Evolutionary conservation across 2,329 filamentous ascomycete species (phyloP).

Genomic region (Myotisia sp.): DNA sequence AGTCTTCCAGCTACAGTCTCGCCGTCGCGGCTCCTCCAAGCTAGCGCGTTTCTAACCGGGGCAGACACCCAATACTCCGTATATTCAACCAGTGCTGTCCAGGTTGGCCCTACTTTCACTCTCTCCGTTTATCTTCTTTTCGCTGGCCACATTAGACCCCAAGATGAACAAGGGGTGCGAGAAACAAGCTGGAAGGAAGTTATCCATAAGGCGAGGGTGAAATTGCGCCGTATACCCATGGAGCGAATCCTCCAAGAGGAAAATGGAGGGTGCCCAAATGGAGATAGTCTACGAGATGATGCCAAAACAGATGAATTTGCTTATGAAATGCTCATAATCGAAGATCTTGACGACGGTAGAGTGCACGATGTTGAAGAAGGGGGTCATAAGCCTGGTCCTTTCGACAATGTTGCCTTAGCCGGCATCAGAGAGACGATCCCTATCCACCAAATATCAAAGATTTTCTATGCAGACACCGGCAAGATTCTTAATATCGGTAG

Average conservation of each 20-base stretch:
- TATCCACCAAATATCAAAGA: conserved; percentile 66
- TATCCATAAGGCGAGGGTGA: conserved; percentile 78
- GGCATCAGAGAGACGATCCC: conserved; percentile 54
- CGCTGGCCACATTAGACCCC: conserved; percentile 53
- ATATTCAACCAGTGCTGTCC: conserved; percentile 48
- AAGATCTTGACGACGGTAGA: conserved; percentile 62
- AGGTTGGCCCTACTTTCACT: conserved; percentile 76
- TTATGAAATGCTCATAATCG: conserved; percentile 68
- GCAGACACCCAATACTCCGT: conserved; percentile 71
- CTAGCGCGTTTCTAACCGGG: conserved; percentile 76
- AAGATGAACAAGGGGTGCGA: conserved; percentile 44
- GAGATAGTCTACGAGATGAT: conserved; percentile 24
- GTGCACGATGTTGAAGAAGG: conserved; percentile 52
- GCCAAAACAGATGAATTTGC: conserved; percentile 49
- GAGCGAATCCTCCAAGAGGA: conserved; percentile 28
- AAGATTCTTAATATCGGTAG: conserved; percentile 72
- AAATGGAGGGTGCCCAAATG: conserved; percentile 9
- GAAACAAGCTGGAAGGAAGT: conserved; percentile 87
- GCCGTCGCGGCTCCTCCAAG: conserved; percentile 77
- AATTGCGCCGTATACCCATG: conserved; percentile 57
- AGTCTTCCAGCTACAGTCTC: conserved; percentile 70
- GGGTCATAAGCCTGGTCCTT: conserved; percentile 41
- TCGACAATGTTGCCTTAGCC: conserved; percentile 46
- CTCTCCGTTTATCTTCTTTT: conserved; percentile 94
- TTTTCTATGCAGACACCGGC: conserved; percentile 85